These are phyloP conservation scores for Lactuca saligna DNA, from an alignment of 129 eudicot species.

Conservation along the genomic window DNA sequence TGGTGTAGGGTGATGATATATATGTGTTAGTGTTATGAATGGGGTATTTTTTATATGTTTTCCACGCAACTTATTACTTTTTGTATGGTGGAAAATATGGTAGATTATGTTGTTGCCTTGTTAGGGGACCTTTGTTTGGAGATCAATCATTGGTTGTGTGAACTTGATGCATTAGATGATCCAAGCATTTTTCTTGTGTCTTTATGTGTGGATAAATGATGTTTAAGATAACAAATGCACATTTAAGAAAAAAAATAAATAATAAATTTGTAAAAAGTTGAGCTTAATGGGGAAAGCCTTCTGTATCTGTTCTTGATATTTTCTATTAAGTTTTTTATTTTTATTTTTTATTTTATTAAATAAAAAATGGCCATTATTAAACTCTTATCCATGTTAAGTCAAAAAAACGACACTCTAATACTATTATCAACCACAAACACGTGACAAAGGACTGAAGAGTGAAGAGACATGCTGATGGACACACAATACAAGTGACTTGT, in stretches of 20 bases:
- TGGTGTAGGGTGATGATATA: constrained; percentile 23
- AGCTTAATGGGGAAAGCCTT: not conserved
- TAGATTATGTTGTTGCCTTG: constrained; percentile 27
- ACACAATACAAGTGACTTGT: not conserved
- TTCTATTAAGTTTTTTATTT: no score
- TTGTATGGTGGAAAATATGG: constrained; percentile 26
- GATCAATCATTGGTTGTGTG: not conserved
- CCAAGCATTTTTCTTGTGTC: not conserved
- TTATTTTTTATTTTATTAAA: no score
- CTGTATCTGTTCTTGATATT: no score
- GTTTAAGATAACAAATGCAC: not conserved
- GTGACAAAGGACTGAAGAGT: not conserved
- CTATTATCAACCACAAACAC: not conserved
- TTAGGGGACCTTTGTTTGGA: constrained; percentile 24
- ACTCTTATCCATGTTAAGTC: no score
- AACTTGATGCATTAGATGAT: no score
- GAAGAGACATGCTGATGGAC: not conserved
- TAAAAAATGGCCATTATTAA: no score
- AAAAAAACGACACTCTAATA: no score
- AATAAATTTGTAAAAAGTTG: not conserved
- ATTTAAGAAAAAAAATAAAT: no score
- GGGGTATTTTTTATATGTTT: constrained; percentile 23
- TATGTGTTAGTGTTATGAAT: constrained; percentile 20
- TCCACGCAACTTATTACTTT: constrained; percentile 25
- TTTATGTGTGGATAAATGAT: not conserved